A percentile compares a stretch with the other conserved stretches of the same genome.
phyloP scores from a whole-genome alignment of 257 asterid species.

The Asclepias syriaca region DNA sequence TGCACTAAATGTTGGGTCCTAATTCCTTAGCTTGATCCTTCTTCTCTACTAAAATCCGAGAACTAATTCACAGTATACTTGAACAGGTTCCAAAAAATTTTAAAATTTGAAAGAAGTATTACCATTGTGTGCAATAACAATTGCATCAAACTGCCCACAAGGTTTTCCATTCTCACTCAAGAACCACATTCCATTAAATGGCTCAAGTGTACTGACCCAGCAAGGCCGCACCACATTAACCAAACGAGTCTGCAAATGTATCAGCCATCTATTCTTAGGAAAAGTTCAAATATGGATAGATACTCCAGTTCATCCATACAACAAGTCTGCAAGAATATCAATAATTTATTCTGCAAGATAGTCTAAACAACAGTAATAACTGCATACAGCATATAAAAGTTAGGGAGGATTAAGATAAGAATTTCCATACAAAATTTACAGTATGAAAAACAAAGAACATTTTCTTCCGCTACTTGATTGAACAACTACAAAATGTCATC shows the following conservation, averaged over 20 bases:
- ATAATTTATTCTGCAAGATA: not conserved
- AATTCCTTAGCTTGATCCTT: not conserved
- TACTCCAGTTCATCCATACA: not conserved
- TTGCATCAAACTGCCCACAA: slow-evolving; percentile 80
- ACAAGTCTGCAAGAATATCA: not conserved
- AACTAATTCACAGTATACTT: not conserved
- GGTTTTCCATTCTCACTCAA: slow-evolving; percentile 81
- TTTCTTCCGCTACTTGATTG: not conserved
- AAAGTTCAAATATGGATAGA: slow-evolving; percentile 3
- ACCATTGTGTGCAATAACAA: slow-evolving; percentile 97
- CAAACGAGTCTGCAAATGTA: slow-evolving; percentile 48
- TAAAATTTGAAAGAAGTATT: slow-evolving; percentile 6
- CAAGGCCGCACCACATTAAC: slow-evolving; percentile 82
- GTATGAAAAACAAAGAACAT: not conserved
- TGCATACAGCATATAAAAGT: not conserved
- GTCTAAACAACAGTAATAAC: not conserved
- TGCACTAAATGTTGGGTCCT: not conserved
- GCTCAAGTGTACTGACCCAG: slow-evolving; percentile 86
- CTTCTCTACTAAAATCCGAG: not conserved
- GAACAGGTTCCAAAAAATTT: not conserved
- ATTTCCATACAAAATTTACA: not conserved
- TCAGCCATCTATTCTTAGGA: slow-evolving; percentile 14
- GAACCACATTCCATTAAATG: slow-evolving; percentile 83
- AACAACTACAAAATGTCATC: not conserved
- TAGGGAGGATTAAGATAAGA: not conserved